Evolutionary conservation across 805 yeast species (phyloP).

Genomic region (Sugiyamaella chiloensis): DNA sequence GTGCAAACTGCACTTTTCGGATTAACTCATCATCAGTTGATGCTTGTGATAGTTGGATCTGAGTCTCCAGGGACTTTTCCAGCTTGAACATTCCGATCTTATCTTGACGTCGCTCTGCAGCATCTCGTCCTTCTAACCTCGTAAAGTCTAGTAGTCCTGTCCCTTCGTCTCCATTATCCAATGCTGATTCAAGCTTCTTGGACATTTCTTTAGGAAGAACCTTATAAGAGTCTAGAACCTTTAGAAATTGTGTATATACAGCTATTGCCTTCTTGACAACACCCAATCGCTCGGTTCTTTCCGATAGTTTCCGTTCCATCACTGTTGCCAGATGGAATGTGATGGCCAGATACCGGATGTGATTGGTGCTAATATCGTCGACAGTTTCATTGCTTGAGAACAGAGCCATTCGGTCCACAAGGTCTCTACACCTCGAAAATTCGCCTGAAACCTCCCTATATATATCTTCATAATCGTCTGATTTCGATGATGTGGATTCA

Average conservation of each 20-base stretch:
- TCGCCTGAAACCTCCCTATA: constrained; percentile 40
- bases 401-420: constrained; percentile 49
- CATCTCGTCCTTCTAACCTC: constrained; percentile 24
- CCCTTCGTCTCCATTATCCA: constrained; percentile 1
- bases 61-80: constrained; percentile 51
- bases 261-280: constrained; percentile 21
- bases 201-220: constrained; percentile 21
- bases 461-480: constrained; percentile 23
- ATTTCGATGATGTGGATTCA: neutral
- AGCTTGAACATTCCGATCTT: constrained; percentile 67
- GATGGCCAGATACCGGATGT: constrained; percentile 56
- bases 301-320: constrained; percentile 31
- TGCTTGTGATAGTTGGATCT: constrained; percentile 35
- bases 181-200: constrained; percentile 13
- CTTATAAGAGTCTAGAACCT: constrained; percentile 23
- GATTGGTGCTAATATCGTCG: constrained; percentile 64
- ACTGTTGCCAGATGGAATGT: constrained; percentile 56
- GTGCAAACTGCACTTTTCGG: constrained; percentile 54
- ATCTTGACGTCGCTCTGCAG: constrained; percentile 55
- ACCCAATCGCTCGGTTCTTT: constrained; percentile 19
- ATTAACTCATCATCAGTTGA: constrained; percentile 60
- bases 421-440: constrained; percentile 43
- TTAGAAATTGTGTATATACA: constrained; percentile 27
- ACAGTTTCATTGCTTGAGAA: constrained; percentile 71
- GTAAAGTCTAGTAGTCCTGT: constrained; percentile 12